These are phyloP conservation scores for Annulohypoxylon nitens DNA, from an alignment of 495 filamentous ascomycete genomes.

Conservation along the genomic window DNA sequence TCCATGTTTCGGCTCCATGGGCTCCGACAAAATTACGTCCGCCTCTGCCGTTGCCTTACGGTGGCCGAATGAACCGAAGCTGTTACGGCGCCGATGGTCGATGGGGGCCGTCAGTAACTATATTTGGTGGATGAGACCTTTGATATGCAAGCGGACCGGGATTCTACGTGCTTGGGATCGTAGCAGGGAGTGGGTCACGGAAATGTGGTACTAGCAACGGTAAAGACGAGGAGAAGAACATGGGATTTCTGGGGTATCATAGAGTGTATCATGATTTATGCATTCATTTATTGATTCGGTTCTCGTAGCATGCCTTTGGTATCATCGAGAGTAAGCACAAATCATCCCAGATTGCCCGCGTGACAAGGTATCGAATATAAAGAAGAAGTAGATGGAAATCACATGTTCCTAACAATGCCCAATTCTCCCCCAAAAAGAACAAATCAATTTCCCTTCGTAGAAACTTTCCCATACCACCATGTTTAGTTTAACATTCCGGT, in stretches of 20 bases:
- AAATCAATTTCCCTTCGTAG: slow-evolving; percentile 46
- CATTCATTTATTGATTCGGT: slow-evolving; percentile 45
- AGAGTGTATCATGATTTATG: slow-evolving; percentile 39
- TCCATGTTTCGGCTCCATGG: slow-evolving; percentile 35
- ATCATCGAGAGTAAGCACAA: slow-evolving; percentile 47
- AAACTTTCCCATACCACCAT: slow-evolving; percentile 22
- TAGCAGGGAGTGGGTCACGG: slow-evolving; percentile 31
- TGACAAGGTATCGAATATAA: slow-evolving; percentile 48
- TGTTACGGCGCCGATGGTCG: slow-evolving; percentile 37
- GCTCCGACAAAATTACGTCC: slow-evolving; percentile 31
- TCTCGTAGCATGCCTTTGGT: slow-evolving; percentile 45
- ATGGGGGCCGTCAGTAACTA: slow-evolving; percentile 42
- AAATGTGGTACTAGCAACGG: slow-evolving; percentile 9
- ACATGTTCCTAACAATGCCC: slow-evolving; percentile 26
- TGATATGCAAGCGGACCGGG: slow-evolving; percentile 36
- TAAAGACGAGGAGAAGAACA: neutral
- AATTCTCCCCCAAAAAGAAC: slow-evolving; percentile 28
- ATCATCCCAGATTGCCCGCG: slow-evolving; percentile 42
- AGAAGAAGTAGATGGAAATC: slow-evolving; percentile 44
- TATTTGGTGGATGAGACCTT: slow-evolving; percentile 35
- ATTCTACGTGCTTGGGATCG: slow-evolving; percentile 30
- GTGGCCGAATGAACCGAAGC: slow-evolving; percentile 35
- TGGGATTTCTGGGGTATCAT: slow-evolving; percentile 34
- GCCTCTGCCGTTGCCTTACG: slow-evolving; percentile 33
- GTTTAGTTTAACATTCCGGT: slow-evolving; percentile 31